These are phyloP conservation scores for Royoungia palumana DNA, from an alignment of 768 basidiomycete species.

Conservation along the genomic window DNA sequence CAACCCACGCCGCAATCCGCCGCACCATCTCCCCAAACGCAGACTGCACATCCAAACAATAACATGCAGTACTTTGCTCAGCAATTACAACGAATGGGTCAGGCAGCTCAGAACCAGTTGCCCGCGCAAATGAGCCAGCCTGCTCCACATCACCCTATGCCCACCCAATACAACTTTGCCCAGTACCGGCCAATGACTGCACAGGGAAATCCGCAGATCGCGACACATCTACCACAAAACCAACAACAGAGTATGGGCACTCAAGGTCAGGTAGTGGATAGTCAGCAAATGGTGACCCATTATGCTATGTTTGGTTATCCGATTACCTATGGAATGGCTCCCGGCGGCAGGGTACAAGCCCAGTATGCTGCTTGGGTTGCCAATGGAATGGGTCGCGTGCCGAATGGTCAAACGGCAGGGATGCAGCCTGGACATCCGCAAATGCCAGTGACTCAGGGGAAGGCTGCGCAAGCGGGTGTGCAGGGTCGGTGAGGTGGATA, in stretches of 20 bases:
- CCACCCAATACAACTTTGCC: constrained; percentile 33
- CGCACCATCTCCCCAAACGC: constrained; percentile 17
- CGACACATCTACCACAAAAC: constrained; percentile 22
- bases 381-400: constrained; percentile 16
- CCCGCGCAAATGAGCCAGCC: constrained; percentile 24
- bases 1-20: constrained; percentile 24
- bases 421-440: constrained; percentile 31
- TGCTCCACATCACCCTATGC: constrained; percentile 24
- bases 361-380: constrained; percentile 27
- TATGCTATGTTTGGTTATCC: constrained; percentile 28
- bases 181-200: constrained; percentile 33
- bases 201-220: constrained; percentile 26
- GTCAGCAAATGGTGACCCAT: constrained; percentile 30
- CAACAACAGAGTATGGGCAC: constrained; percentile 29
- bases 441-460: constrained; percentile 31
- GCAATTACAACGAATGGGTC: constrained; percentile 16
- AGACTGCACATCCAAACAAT: constrained; percentile 16
- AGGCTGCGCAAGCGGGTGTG: constrained; percentile 31
- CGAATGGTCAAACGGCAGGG: constrained; percentile 25
- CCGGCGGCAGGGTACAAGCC: constrained; percentile 14
- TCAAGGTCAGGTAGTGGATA: constrained; percentile 23
- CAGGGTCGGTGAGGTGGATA: constrained; percentile 31
- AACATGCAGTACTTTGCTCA: constrained; percentile 18
- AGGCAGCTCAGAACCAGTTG: constrained; percentile 26
- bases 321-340: constrained; percentile 18